Conservation (phyloP, 2,329 filamentous ascomycete species). For the Lizonia empirigonia region DNA sequence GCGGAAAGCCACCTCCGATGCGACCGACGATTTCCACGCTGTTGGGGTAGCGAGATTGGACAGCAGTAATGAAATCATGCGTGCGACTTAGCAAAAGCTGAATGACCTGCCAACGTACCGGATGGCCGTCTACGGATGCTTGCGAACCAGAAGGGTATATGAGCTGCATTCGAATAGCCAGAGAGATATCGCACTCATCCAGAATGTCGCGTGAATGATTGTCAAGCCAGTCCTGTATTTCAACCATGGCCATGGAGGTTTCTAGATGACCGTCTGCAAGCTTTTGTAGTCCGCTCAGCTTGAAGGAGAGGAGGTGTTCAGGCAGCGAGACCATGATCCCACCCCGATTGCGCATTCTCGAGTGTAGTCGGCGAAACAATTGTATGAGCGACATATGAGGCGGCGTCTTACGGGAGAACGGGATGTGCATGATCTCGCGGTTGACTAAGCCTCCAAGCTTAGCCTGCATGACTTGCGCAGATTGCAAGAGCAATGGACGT, state of each 20-base stretch:
- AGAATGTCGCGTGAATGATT: conserved; percentile 63
- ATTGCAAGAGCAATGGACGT: conserved; percentile 62
- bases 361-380: conserved; percentile 49
- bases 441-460: conserved; percentile 62
- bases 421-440: conserved; percentile 61
- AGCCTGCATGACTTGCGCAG: conserved; percentile 61
- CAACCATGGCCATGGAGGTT: conserved; percentile 57
- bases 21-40: conserved; percentile 58
- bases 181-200: conserved; percentile 63
- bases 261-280: conserved; percentile 55
- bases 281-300: conserved; percentile 64
- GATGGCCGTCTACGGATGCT: conserved; percentile 48
- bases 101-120: conserved; percentile 48
- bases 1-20: conserved; percentile 53
- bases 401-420: conserved; percentile 61
- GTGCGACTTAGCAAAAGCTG: conserved; percentile 47
- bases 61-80: conserved; percentile 27
- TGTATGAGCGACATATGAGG: conserved; percentile 39
- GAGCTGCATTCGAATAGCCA: conserved; percentile 51
- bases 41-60: conserved; percentile 50
- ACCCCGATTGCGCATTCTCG: conserved; percentile 47
- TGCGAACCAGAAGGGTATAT: conserved; percentile 54
- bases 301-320: conserved; percentile 69
- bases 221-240: conserved; percentile 58
- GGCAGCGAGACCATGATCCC: conserved; percentile 67